Evolutionary conservation across 2,329 filamentous ascomycete genomes (phyloP).

Genomic region (Exophiala sp.): DNA sequence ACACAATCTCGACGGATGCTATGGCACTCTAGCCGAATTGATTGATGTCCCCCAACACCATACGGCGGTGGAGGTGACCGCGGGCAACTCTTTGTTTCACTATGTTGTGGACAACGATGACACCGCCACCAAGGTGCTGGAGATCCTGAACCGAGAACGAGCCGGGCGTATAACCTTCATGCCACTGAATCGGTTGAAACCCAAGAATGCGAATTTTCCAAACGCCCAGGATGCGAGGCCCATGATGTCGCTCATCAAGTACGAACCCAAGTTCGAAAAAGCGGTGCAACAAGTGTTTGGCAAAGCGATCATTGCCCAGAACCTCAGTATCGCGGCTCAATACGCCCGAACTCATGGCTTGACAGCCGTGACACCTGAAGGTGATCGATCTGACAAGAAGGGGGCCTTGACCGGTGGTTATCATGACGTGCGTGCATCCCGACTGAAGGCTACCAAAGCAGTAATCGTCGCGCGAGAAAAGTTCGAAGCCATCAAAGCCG

Average conservation of each 20-base stretch:
- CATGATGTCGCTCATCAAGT: slow-evolving; percentile 77
- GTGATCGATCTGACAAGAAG: slow-evolving; percentile 89
- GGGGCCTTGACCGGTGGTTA: slow-evolving; percentile 94
- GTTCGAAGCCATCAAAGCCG: slow-evolving; percentile 60
- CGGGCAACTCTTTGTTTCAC: slow-evolving; percentile 87
- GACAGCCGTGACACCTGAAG: slow-evolving; percentile 88
- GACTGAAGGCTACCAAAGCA: slow-evolving; percentile 74
- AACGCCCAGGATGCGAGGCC: slow-evolving; percentile 81
- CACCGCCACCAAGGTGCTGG: slow-evolving; percentile 75
- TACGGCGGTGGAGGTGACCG: slow-evolving; percentile 85
- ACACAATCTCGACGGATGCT: slow-evolving; percentile 74
- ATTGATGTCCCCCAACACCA: slow-evolving; percentile 83
- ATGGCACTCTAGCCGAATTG: slow-evolving; percentile 90
- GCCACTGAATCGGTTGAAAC: slow-evolving; percentile 75
- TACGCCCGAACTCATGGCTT: slow-evolving; percentile 89
- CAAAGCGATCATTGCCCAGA: slow-evolving; percentile 89
- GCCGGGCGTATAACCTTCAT: slow-evolving; percentile 91
- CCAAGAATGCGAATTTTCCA: slow-evolving; percentile 67
- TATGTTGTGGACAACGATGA: slow-evolving; percentile 90
- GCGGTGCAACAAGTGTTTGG: slow-evolving; percentile 95
- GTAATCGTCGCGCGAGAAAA: slow-evolving; percentile 69
- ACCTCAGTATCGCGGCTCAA: slow-evolving; percentile 76
- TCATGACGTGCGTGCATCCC: slow-evolving; percentile 77
- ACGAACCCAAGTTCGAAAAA: slow-evolving; percentile 67
- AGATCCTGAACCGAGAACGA: slow-evolving; percentile 69